Evolutionary conservation across 1,139 yeast species (phyloP).

Genomic region (Geotrichum klebahnii): DNA sequence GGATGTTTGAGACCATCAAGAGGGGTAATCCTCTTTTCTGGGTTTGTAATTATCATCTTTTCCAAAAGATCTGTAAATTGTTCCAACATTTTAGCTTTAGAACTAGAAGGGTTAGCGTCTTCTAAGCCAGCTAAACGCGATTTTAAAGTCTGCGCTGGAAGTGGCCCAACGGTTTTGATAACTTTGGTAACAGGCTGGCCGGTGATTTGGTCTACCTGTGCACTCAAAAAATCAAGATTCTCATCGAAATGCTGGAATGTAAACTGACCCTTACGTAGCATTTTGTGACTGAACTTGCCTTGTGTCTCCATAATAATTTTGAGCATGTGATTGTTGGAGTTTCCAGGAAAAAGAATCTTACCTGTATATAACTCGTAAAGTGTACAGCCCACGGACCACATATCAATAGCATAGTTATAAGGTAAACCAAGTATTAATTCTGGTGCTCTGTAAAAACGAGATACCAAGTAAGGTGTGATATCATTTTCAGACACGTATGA

Average conservation of each 20-base stretch:
- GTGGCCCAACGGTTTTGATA: conserved; percentile 25
- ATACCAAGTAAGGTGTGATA: conserved; percentile 83
- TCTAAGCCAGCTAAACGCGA: conserved; percentile 24
- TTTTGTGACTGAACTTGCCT: conserved; percentile 36
- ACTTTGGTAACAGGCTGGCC: conserved; percentile 27
- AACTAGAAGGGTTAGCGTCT: conserved; percentile 7
- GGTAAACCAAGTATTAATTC: conserved; percentile 81
- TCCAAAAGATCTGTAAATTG: conserved; percentile 53
- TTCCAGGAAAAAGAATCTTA: conserved; percentile 77
- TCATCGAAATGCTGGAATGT: conserved; percentile 35
- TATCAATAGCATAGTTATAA: conserved; percentile 75
- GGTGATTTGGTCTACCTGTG: conserved; percentile 32
- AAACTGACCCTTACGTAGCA: conserved; percentile 35
- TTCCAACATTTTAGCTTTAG: conserved; percentile 22
- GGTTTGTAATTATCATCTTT: conserved; percentile 71
- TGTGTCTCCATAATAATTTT: conserved; percentile 36
- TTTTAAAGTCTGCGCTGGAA: conserved; percentile 26
- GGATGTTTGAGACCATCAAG: conserved; percentile 68
- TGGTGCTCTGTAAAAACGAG: conserved; percentile 85
- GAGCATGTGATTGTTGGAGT: conserved; percentile 41
- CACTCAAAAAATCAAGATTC: conserved; percentile 33
- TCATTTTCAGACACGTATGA: conserved; percentile 72
- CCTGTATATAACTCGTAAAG: conserved; percentile 83
- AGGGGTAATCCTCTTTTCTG: conserved; percentile 65
- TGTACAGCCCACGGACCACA: conserved; percentile 92